phyloP scores from a whole-genome alignment of 441 rosid species.

The Kokia cookei region DNA sequence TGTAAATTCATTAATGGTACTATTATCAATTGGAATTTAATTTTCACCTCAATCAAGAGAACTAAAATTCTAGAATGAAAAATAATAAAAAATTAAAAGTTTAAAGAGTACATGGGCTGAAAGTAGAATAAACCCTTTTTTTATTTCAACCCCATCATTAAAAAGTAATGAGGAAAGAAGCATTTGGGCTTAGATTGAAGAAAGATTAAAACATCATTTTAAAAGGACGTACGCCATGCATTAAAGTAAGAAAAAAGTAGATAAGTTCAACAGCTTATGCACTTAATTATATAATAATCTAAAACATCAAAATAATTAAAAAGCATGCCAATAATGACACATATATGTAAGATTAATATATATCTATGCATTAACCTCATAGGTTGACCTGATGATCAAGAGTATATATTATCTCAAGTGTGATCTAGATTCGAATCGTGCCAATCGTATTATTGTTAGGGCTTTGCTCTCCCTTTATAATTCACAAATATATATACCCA shows the following conservation, averaged over 20 bases:
- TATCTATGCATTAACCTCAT: neutral
- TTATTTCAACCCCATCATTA: neutral
- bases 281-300: neutral
- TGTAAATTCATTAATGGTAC: no score
- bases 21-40: no score
- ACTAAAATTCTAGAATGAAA: no score
- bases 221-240: constrained; percentile 3
- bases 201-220: constrained; percentile 21
- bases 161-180: constrained; percentile 4
- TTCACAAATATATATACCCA: neutral
- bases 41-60: no score
- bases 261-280: constrained; percentile 9
- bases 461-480: no score
- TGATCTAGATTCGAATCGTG: no score
- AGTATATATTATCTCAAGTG: no score
- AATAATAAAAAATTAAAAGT: no score
- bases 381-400: no score
- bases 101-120: no score
- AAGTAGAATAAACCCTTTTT: neutral
- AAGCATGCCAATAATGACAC: constrained; percentile 24
- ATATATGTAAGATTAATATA: neutral
- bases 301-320: neutral
- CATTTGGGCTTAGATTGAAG: neutral
- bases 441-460: no score
- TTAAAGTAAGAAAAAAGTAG: constrained; percentile 9